Evolutionary conservation across 2,329 filamentous ascomycete genomes (phyloP), one percentile per base, ranked within the genome.

Genomic region (Neofusicoccum ribis): DNA sequence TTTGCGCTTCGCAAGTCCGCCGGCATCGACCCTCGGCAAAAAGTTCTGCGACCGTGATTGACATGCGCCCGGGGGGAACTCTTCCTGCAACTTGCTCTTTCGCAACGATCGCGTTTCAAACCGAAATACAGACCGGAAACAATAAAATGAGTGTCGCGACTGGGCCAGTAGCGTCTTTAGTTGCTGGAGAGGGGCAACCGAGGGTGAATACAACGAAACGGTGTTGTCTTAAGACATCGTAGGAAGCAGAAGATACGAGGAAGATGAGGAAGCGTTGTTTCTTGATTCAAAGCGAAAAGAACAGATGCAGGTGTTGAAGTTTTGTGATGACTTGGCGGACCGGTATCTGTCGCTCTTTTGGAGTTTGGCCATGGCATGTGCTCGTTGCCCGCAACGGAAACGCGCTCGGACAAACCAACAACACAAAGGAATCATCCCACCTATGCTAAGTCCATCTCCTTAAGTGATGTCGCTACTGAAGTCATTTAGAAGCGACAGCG

Each of bases 281-380:
- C 27, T 23, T 9, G 31, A 60, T 20, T 14, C 9, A 7, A 17
- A 31, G 17, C 27, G 36, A 5, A 15, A 20, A 7, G 11, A n/a
- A 46, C n/a, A 15, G 56, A 27, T n/a, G 43, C 5, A 36, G 43
- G 7, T 37, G 56, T 60, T 37, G 54, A 47, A 37, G 43, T 60
- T 60, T 60, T 60, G 43, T 7, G 56, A 47, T 37, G 56, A 47
- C 43, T 47, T 60, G 41, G 43, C 56, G 17, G 31, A 15, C 41
- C 56, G 15, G 56, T 46, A 39, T 47, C 56, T 44, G 56, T 39
- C 43, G 56, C 56, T 41, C 41, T 60, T 31, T 60, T 60, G 41
- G 31, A 60, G 56, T 36, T 60, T 47, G 47, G 56, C 15, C 39
- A 60, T 60, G 56, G 56, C 56, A 60, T 60, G 56, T 60, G 56